These are phyloP conservation scores for Dioscorea cayenensis DNA, from an alignment of 116 monocot genomes.

Conservation along the genomic window DNA sequence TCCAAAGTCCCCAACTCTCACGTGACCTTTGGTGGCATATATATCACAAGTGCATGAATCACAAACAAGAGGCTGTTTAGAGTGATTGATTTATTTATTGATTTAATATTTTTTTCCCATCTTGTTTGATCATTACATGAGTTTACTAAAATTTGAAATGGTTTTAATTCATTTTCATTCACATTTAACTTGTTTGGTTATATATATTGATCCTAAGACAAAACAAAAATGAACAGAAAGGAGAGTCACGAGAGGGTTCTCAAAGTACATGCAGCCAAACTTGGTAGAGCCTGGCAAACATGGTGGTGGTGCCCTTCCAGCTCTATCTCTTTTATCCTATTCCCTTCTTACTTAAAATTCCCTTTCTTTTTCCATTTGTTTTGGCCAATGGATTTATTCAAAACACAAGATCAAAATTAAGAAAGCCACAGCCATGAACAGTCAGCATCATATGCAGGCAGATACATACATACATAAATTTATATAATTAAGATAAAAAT, in stretches of 20 bases:
- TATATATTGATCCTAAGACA: not conserved
- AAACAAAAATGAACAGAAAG: constrained; percentile 14
- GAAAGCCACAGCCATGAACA: not conserved
- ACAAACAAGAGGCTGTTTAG: constrained; percentile 1
- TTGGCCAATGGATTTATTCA: not conserved
- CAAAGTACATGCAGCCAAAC: constrained; percentile 25
- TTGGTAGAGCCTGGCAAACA: constrained; percentile 15
- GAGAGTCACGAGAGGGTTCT: constrained; percentile 29
- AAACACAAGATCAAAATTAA: not conserved
- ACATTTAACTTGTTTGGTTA: too few relatives aligned
- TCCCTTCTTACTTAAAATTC: not conserved
- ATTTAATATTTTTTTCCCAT: too few relatives aligned
- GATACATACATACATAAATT: too few relatives aligned
- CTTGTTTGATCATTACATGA: too few relatives aligned
- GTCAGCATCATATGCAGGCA: too few relatives aligned
- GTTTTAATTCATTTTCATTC: too few relatives aligned
- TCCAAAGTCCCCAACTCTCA: constrained; percentile 13
- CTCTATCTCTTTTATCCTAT: not conserved
- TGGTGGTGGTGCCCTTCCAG: not conserved
- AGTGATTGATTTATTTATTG: too few relatives aligned
- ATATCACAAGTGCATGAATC: constrained; percentile 16
- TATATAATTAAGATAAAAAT: too few relatives aligned
- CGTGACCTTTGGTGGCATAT: constrained; percentile 25
- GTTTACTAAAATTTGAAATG: too few relatives aligned
- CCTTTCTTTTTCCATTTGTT: not conserved